Evolutionary conservation across 768 basidiomycete species (phyloP).

Genomic region (Austroboletus eburneus): DNA sequence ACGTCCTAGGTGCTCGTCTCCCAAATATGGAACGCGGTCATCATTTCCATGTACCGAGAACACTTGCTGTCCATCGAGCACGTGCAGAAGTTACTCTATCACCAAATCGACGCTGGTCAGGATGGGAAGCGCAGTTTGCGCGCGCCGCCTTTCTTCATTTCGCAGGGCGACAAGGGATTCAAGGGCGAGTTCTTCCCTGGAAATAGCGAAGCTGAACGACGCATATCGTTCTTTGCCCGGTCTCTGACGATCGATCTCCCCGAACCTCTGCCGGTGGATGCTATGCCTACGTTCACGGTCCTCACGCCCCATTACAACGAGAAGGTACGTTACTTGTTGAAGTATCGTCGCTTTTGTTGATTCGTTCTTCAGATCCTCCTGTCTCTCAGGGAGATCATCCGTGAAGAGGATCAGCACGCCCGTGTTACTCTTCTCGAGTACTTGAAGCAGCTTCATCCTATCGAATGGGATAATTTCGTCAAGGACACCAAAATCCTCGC

Average conservation of each 20-base stretch:
- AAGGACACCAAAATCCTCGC: slow-evolving; percentile 99
- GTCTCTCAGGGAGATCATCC: slow-evolving; percentile 95
- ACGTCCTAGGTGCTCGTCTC: slow-evolving; percentile 81
- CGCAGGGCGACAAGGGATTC: slow-evolving; percentile 83
- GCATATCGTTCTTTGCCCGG: slow-evolving; percentile 99
- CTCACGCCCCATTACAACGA: slow-evolving; percentile 98
- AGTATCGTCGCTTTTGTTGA: slow-evolving; percentile 3
- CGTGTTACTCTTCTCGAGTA: slow-evolving; percentile 97
- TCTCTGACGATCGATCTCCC: slow-evolving; percentile 95
- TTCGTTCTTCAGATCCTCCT: slow-evolving; percentile 68
- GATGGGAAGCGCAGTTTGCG: slow-evolving; percentile 89
- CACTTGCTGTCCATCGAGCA: slow-evolving; percentile 98
- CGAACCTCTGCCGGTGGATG: slow-evolving; percentile 90
- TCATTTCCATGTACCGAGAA: slow-evolving; percentile 99
- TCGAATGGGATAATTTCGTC: slow-evolving; percentile 99
- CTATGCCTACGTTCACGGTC: slow-evolving; percentile 99
- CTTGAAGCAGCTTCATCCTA: slow-evolving; percentile 94
- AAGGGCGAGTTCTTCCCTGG: slow-evolving; percentile 90
- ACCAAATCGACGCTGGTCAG: slow-evolving; percentile 82
- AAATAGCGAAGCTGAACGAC: slow-evolving; percentile 92
- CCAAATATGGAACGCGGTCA: slow-evolving; percentile 99
- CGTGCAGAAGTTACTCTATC: slow-evolving; percentile 95
- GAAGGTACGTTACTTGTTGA: slow-evolving; percentile 54
- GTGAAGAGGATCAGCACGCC: slow-evolving; percentile 96
- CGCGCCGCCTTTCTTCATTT: slow-evolving; percentile 97